phyloP scores from a whole-genome alignment of 495 filamentous ascomycete species.

The Trypethelium eluteriae region DNA sequence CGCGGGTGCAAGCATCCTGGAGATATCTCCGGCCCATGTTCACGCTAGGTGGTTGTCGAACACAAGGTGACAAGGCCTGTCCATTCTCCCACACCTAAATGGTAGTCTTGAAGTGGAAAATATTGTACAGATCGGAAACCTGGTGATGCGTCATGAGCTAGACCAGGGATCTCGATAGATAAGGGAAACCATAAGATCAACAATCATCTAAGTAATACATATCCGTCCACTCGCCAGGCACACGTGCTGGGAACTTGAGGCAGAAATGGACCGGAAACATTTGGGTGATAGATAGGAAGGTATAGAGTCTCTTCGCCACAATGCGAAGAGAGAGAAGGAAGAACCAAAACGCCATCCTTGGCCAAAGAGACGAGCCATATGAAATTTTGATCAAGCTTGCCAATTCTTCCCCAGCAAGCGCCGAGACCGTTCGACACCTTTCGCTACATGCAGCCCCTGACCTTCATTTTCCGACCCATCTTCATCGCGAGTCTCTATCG shows the following conservation, averaged over 20 bases:
- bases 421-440: conserved; percentile 2
- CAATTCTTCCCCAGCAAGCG: neutral
- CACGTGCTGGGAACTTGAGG: neutral
- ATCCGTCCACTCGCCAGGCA: too few species aligned
- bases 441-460: neutral
- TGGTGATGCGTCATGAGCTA: neutral
- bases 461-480: neutral
- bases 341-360: neutral
- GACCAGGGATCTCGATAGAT: neutral
- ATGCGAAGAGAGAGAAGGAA: neutral
- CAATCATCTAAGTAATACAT: neutral
- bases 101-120: neutral
- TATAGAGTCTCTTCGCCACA: neutral
- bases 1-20: too few species aligned
- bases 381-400: neutral
- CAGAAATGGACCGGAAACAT: neutral
- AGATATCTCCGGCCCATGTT: too few species aligned
- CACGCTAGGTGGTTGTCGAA: too few species aligned
- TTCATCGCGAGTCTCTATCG: conserved; percentile 11
- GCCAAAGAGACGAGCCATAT: neutral
- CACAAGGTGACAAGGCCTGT: too few species aligned
- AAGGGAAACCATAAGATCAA: neutral
- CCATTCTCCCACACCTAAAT: too few species aligned
- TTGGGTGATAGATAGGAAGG: too few species aligned
- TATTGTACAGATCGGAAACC: neutral